A percentile compares a stretch with the other conserved stretches of the same genome.
phyloP scores from a whole-genome alignment of 1,284 basidiomycete genomes.

The Mycena citricolor region DNA sequence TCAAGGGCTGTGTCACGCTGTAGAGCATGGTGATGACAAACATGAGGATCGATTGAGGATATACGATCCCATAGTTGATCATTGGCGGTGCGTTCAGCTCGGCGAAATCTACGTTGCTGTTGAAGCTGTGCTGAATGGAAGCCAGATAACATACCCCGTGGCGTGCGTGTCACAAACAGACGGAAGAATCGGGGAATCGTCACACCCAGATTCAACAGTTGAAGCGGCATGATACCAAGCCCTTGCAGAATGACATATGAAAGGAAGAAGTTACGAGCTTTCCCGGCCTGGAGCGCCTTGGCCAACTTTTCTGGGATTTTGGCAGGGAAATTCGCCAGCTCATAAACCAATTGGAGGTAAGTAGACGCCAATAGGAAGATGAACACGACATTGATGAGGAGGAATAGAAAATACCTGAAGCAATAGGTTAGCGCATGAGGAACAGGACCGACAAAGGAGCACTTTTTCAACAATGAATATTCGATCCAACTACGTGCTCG shows the following conservation, averaged over 20 bases:
- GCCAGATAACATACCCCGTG: constrained; percentile 61
- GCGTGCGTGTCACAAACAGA: constrained; percentile 78
- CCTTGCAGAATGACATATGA: constrained; percentile 95
- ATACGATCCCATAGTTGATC: constrained; percentile 92
- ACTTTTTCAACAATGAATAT: constrained; percentile 92
- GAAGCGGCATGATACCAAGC: constrained; percentile 91
- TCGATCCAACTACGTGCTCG: constrained; percentile 90
- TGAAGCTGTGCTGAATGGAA: constrained; percentile 6
- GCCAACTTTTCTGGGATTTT: constrained; percentile 91
- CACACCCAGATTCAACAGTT: constrained; percentile 87
- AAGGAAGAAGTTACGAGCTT: constrained; percentile 89
- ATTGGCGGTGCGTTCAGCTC: constrained; percentile 97
- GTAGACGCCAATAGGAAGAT: constrained; percentile 91
- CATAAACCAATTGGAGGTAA: constrained; percentile 85
- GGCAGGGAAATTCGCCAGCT: constrained; percentile 83
- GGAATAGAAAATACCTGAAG: constrained; percentile 87
- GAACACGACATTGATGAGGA: constrained; percentile 93
- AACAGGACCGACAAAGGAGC: too few relatives aligned
- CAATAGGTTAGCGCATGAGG: too few relatives aligned
- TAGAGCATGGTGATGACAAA: constrained; percentile 95
- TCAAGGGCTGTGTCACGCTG: constrained; percentile 92
- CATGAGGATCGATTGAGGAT: constrained; percentile 93
- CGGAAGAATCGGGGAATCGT: constrained; percentile 77
- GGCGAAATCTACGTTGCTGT: constrained; percentile 88
- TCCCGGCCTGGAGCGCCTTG: constrained; percentile 71